These are phyloP conservation scores for Hygrophoropsis aurantiaca DNA, from an alignment of 768 basidiomycete genomes.

Conservation along the genomic window DNA sequence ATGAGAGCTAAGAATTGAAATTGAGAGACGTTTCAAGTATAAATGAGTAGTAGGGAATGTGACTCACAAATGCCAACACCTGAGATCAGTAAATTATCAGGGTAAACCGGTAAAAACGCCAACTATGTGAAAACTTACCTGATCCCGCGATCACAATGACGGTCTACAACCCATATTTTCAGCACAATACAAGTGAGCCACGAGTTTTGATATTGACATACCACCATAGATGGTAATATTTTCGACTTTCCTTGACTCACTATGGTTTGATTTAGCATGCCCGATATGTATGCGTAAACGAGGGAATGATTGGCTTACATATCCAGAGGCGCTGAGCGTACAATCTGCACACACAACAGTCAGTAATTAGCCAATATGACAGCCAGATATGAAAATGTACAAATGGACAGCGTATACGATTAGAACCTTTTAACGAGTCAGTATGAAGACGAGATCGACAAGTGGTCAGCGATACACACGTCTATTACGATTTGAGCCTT, in stretches of 20 bases:
- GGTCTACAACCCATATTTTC: background rate
- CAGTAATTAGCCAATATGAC: background rate
- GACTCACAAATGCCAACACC: background rate
- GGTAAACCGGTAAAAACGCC: background rate
- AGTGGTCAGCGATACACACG: too few relatives aligned
- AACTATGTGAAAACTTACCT: background rate
- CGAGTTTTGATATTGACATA: background rate
- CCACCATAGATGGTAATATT: background rate
- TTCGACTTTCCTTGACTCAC: background rate
- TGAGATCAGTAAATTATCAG: background rate
- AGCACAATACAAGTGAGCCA: background rate
- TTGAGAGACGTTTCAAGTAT: too few relatives aligned
- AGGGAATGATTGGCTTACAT: background rate
- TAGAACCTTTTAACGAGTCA: background rate
- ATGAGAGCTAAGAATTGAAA: background rate
- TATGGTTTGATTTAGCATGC: background rate
- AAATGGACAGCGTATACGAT: background rate
- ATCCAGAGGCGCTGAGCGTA: constrained; percentile 1
- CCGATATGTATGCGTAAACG: background rate
- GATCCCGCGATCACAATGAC: background rate
- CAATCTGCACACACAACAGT: background rate
- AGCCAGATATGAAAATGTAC: background rate
- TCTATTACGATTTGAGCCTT: background rate
- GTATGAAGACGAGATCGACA: too few relatives aligned
- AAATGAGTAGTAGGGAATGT: background rate